Evolutionary conservation across 768 basidiomycete genomes (phyloP).

Genomic region (Kwoniella dendrophila): DNA sequence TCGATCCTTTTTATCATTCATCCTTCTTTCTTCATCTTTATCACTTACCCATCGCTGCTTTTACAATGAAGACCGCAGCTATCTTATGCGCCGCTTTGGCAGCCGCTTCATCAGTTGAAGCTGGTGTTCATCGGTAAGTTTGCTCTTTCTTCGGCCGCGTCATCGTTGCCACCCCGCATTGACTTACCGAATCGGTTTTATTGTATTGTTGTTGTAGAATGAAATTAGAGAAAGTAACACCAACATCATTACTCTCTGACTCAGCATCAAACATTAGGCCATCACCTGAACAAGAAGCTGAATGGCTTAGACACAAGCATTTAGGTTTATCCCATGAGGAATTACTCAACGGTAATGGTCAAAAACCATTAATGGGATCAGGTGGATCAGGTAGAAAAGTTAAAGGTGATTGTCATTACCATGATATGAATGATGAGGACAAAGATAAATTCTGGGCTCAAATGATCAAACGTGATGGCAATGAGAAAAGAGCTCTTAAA

Average conservation of each 20-base stretch:
- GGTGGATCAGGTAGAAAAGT: constrained; percentile 71
- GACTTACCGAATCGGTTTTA: no score
- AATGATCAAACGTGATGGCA: constrained; percentile 42
- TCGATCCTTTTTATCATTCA: not conserved
- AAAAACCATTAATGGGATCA: constrained; percentile 70
- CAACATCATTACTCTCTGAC: constrained; percentile 58
- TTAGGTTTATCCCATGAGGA: constrained; percentile 61
- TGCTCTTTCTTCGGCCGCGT: constrained; percentile 22
- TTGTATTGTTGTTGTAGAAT: constrained; percentile 61
- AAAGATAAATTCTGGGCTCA: constrained; percentile 61
- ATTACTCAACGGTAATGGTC: constrained; percentile 34
- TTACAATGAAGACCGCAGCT: constrained; percentile 49
- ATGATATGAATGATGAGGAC: constrained; percentile 64
- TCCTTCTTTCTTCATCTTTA: not conserved
- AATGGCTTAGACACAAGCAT: constrained; percentile 94
- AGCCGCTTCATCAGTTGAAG: constrained; percentile 53
- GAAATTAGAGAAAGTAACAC: constrained; percentile 78
- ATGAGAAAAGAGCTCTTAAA: constrained; percentile 56
- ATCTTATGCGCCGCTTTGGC: constrained; percentile 49
- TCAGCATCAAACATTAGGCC: constrained; percentile 64
- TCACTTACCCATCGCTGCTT: constrained; percentile 11
- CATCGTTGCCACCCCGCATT: constrained; percentile 46
- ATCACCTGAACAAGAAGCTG: constrained; percentile 62
- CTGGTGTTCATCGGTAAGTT: constrained; percentile 55
- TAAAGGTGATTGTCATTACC: constrained; percentile 57